Evolutionary conservation across 2,329 filamentous ascomycete species (phyloP), one percentile per base, ranked within the genome.

Genomic region (Colletotrichum eremochloae): DNA sequence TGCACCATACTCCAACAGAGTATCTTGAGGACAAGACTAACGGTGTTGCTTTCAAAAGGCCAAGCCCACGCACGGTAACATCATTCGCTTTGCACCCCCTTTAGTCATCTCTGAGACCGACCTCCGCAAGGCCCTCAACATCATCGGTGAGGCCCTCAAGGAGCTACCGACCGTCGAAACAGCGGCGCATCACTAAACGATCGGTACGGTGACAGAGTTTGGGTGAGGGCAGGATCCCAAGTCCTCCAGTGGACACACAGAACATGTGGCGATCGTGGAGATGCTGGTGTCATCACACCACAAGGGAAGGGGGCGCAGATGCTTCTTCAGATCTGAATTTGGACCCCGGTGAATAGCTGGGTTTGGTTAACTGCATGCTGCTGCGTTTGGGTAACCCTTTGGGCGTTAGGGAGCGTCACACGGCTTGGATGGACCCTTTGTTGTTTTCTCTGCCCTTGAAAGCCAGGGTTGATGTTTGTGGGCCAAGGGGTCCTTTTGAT

Each of bases 11-110:
- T 24, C 7, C 33, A 12, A 56, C 3, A 33, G 5, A 33, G 3
- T 9, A 15, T 50, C 46, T 29, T 38, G 38, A 20, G n/a, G 29
- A 44, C 52, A 56, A 24, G 4, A 57, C 74, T 78, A 67, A 78
- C 72, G 40, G 56, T 57, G 74, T 15, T 44, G 76, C 78, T 80
- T 68, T 69, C 40, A 72, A 79, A 81, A 97, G 94, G 96, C 96
- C 78, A 99, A 99, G 89, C 96, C 96, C 40, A 99, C 96, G 8
- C 96, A 99, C 83, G 92, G 97, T 80, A 98, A 98, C 84, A 98
- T 99, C 82, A 99, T 99, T 81, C 93, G 96, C 70, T 92, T 99
- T 74, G 96, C 96, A n/a, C 96, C 96, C 58, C 96, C 96, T 29
- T 87, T 99, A 67, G 95, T 99, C 75, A 98, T 99, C 79, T 95